These are phyloP conservation scores for Camellia lanceoleosa DNA, from an alignment of 148 eudicot genomes.

Conservation along the genomic window DNA sequence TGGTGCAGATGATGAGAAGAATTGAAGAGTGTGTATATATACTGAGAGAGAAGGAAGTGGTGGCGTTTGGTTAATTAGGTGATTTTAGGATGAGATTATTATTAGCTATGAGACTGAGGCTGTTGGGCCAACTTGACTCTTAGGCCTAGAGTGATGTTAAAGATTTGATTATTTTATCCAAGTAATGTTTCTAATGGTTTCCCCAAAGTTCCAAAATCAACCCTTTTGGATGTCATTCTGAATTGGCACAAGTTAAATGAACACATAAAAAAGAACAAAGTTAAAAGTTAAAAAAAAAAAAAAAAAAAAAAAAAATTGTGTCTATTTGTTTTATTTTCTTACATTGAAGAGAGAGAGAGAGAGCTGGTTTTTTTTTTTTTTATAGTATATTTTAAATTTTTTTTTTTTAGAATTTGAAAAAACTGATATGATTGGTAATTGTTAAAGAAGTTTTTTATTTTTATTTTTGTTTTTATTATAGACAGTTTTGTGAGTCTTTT, in stretches of 20 bases:
- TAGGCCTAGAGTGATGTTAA: background rate
- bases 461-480: no score
- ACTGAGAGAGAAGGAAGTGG: background rate
- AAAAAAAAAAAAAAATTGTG: no score
- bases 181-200: conserved; percentile 1
- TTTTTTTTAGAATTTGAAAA: no score
- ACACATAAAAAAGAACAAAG: no score
- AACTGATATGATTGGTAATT: no score
- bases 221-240: background rate
- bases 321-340: no score
- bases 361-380: no score
- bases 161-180: background rate
- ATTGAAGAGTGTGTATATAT: conserved; percentile 4
- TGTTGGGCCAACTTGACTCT: background rate
- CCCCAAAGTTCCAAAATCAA: background rate
- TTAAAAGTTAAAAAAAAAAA: no score
- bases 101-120: background rate
- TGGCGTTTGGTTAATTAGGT: conserved; percentile 15
- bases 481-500: no score
- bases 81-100: background rate
- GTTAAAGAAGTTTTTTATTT: no score
- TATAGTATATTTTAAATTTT: no score
- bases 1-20: background rate
- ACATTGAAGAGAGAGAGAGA: no score
- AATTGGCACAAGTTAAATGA: background rate